phyloP scores from a whole-genome alignment of 495 filamentous ascomycete genomes.

The Letharia columbiana region DNA sequence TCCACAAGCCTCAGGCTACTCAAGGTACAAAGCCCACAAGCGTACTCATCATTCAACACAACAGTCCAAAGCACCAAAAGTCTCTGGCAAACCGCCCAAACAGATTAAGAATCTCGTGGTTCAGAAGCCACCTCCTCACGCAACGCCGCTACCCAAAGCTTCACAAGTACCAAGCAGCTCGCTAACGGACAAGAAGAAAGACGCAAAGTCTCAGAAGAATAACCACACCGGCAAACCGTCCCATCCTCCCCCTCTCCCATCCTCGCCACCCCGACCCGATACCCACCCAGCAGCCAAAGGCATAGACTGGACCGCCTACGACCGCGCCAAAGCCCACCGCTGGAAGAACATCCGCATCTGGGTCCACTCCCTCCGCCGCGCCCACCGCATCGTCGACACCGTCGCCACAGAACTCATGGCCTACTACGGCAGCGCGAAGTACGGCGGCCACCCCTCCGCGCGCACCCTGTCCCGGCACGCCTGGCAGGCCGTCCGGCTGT shows the following conservation, averaged over 20 bases:
- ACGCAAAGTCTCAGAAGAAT: background rate
- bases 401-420: constrained; percentile 2
- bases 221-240: background rate
- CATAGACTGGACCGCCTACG: background rate
- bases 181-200: background rate
- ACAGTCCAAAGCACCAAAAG: background rate
- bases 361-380: background rate
- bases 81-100: background rate
- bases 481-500: background rate
- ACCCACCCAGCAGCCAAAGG: background rate
- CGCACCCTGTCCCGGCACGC: background rate
- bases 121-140: background rate
- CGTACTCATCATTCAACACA: background rate
- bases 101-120: background rate
- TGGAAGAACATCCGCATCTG: background rate
- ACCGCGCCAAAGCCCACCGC: background rate
- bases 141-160: background rate
- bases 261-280: background rate
- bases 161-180: background rate
- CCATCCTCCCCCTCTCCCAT: background rate
- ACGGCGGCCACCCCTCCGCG: background rate
- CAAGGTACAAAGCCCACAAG: constrained; percentile 4
- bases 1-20: background rate
- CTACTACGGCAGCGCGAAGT: background rate
- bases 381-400: constrained; percentile 3